Evolutionary conservation across 1,284 basidiomycete genomes (phyloP).

Genomic region (Fomitopsis schrenkii): DNA sequence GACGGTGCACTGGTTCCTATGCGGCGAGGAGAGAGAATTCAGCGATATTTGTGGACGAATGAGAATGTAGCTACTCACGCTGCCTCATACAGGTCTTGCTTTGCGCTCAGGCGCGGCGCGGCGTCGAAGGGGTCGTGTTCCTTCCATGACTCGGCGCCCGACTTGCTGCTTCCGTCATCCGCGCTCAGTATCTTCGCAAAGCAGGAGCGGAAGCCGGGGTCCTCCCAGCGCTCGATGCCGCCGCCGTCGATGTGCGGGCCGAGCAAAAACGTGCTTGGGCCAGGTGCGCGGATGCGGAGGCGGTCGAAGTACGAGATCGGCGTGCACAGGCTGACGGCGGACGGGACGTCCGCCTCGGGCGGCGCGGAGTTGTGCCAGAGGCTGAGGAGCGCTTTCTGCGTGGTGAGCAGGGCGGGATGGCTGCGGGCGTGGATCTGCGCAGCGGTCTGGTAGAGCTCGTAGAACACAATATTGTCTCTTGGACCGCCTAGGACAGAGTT

Average conservation of each 20-base stretch:
- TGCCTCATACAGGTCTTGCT: constrained; percentile 51
- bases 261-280: constrained; percentile 56
- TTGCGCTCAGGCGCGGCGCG: constrained; percentile 46
- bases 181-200: constrained; percentile 50
- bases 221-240: constrained; percentile 78
- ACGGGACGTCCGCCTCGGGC: constrained; percentile 26
- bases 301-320: constrained; percentile 77
- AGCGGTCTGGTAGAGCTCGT: constrained; percentile 67
- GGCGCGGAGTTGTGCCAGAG: constrained; percentile 53
- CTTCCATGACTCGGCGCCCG: too few relatives aligned
- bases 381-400: constrained; percentile 52
- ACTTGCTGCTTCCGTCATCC: constrained; percentile 12
- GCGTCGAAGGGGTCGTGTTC: constrained; percentile 56
- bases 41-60: background rate
- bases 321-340: constrained; percentile 44
- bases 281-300: constrained; percentile 69
- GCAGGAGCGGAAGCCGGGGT: constrained; percentile 52
- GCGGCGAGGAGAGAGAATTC: background rate
- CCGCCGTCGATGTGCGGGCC: constrained; percentile 79
- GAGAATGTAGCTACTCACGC: constrained; percentile 30
- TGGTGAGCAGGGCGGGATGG: constrained; percentile 45
- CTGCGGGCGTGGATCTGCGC: constrained; percentile 55
- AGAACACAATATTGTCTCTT: constrained; percentile 63
- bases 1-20: constrained; percentile 65
- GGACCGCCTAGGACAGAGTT: constrained; percentile 50